phyloP scores from a whole-genome alignment of 495 filamentous ascomycete species.

The Penicillium daleae region DNA sequence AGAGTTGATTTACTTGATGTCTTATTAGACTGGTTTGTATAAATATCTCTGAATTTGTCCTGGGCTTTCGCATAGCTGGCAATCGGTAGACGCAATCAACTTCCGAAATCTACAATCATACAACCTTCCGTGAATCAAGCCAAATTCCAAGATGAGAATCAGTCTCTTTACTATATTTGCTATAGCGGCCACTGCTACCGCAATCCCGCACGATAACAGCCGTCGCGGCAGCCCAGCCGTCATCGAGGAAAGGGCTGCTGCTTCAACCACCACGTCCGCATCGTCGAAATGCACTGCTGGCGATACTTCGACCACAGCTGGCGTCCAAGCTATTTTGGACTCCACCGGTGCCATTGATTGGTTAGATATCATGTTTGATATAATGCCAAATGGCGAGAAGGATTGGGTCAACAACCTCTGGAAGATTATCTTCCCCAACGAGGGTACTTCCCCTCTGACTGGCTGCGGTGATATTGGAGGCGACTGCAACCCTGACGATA shows the following conservation, averaged over 20 bases:
- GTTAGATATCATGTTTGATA: background rate
- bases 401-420: conserved; percentile 10
- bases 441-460: conserved; percentile 4
- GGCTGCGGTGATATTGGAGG: conserved; percentile 9
- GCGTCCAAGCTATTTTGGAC: background rate
- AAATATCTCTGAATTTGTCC: background rate
- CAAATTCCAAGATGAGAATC: background rate
- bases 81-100: background rate
- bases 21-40: background rate
- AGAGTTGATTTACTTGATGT: too few relatives aligned
- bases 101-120: background rate
- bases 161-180: background rate
- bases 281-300: background rate
- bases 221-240: background rate
- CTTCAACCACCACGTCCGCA: background rate
- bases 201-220: background rate
- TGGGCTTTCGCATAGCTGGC: background rate
- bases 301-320: conserved; percentile 1
- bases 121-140: background rate
- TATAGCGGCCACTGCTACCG: background rate
- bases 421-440: conserved; percentile 2
- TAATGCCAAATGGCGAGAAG: background rate
- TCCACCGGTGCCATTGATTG: background rate
- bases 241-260: background rate
- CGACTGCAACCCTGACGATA: conserved; percentile 5